Evolutionary conservation across 495 filamentous ascomycete genomes (phyloP), one percentile per base, ranked within the genome.

Genomic region (Aspergillus carlsbadensis): DNA sequence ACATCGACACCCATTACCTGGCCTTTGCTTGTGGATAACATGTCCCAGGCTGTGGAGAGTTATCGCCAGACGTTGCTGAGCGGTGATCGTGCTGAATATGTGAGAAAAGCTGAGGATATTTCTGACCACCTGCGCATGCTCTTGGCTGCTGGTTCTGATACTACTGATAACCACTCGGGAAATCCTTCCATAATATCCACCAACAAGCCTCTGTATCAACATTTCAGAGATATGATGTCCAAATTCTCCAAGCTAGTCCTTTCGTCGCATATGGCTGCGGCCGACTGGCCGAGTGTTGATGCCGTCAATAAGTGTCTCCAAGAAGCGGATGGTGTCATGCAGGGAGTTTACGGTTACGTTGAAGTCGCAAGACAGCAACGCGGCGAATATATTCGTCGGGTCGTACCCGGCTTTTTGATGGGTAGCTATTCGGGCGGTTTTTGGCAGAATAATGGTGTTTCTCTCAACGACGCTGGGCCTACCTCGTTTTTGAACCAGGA

Each of bases 191-290:
- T 98, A 67, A 98, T 98, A 51, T 94, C 91, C 7, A 92, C 91
- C 7, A 98, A 98, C 72, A 96, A 96, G 72, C 86, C 90, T 2
- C 78, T 98, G 40, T 97, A 98, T 64, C 94, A 95, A 26, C 91
- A 98, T 74, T 98, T 97, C 72, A 84, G 95, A 47, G 95, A 97
- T 66, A 97, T 96, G 88, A 98, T 98, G 94, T 98, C 94, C 5
- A 90, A 94, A 62, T 98, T 98, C 72, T 98, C 95, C 35, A 98
- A 98, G 70, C 79, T 98, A 35, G 95, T 98, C 20, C 83, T 98
- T 33, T 98, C 93, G 18, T 97, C 94, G n/a, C 94, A 98, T 69
- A 96, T 98, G 65, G 94, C 94, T 34, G 90, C 93, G 20, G 88
- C 93, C 26, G 94, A 98, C 69, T 97, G 89, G 84, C 91, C 92